phyloP scores from a whole-genome alignment of 2,329 filamentous ascomycete genomes.

The Cylindrodendrum hubeiense region DNA sequence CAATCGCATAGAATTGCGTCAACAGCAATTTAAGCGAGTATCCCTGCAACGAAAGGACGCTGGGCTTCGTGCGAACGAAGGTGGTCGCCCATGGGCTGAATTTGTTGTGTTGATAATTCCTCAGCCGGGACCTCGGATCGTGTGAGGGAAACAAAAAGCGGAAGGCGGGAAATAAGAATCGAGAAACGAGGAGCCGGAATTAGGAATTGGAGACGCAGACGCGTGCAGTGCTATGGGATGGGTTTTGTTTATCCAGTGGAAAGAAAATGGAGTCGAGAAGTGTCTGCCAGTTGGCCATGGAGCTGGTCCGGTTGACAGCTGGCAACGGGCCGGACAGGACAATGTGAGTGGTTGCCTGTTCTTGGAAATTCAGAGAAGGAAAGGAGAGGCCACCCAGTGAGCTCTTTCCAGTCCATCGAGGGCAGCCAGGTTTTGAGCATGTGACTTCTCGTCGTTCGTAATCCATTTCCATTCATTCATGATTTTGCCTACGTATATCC shows the following conservation, averaged over 20 bases:
- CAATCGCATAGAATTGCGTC: background rate
- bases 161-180: background rate
- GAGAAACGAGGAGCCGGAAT: background rate
- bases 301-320: conserved; percentile 14
- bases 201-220: background rate
- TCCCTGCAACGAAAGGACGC: background rate
- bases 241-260: conserved; percentile 3
- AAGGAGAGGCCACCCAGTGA: background rate
- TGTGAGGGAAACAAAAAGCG: background rate
- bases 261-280: background rate
- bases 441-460: background rate
- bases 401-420: conserved; percentile 7
- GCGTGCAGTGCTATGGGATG: conserved; percentile 2
- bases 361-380: background rate
- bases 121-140: background rate
- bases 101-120: background rate
- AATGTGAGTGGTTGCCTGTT: background rate
- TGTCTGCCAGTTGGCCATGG: conserved; percentile 13
- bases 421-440: conserved; percentile 3
- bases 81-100: background rate
- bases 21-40: background rate
- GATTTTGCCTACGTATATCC: background rate
- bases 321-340: conserved; percentile 3
- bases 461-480: background rate
- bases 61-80: background rate